Base-by-base conservation (phyloP, 225 moss, liverwort and hornwort species). In the Sphagnum tenellum region DNA sequence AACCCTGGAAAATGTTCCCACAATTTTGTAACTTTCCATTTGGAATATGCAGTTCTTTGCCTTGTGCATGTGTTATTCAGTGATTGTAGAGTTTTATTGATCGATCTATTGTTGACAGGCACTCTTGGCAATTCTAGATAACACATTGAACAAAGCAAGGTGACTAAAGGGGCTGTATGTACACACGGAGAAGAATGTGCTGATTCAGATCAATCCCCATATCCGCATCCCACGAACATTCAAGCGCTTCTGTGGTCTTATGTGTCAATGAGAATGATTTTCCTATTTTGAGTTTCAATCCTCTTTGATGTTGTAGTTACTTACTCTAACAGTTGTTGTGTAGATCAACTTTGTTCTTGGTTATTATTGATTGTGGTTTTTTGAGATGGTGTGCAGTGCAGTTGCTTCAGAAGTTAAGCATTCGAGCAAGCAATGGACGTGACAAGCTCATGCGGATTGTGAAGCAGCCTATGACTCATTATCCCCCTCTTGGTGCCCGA, bases 221-320 rank as follows among this genome's bases (percentile, higher is more conserved):
- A 89, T 93, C 62, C 93, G 93, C 57, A 93, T 98, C 73, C 90
- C 98, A 9, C 87, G 98, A 64, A 98, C 93, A 5, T 98, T 98
- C 12, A 98, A 90, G 87, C 93, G 98, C 51, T 98, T 98, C 75
- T 93, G 90, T 61, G 98, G 98, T 61, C 81, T 98, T 48, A 90
- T 98, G 90, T 88, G 94, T 95, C 12, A 77, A 86, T 80, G 66
- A 62, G 5, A 63, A 9, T 14, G 49, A 7, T 59, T n/a, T 45
- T 44, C 12, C 46, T 12, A 14, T 5, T 8, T 3, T 6, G 48
- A 14, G 49, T 44, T 66, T 58, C 55, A 49, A 45, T 44, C 2
- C 9, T 44, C 49, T 44, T 49, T 4, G 44, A 29, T 56, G 11
- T n/a, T n/a, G n/a, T n/a, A n/a, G n/a, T n/a, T 5, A 55, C 8